Evolutionary conservation across 2,329 filamentous ascomycete genomes (phyloP), one percentile per base, ranked within the genome.

Genomic region (Neofusicoccum sp.): DNA sequence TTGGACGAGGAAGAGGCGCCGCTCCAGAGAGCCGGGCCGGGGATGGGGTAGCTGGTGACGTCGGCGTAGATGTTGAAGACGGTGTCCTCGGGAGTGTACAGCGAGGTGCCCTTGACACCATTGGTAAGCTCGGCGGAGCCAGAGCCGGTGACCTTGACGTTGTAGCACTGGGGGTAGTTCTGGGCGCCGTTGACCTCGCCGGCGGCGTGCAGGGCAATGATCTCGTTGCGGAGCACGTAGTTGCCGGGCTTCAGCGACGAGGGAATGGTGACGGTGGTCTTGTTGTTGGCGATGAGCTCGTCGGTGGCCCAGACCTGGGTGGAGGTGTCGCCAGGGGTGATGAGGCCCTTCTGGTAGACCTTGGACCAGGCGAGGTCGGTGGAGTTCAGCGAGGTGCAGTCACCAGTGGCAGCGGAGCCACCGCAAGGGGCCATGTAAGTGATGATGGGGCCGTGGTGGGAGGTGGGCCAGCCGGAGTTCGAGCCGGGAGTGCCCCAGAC

Each of bases 81-180:
- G 30, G 41, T 51, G 58, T 73, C 71, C 26, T 62, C 61, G 7
- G 64, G 56, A 0, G 61, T 56, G 66, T 73, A 73, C 30, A 73
- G 65, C 62, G 70, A 66, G 1, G 70, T 72, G 26, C 66, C 71
- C 65, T 69, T 69, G 62, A 65, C 65, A 33, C 71, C 71, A 12
- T 62, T 61, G 2, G 70, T 33, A 31, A 64, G 9, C 14, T 67
- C 63, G 48, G 62, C 64, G 57, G 70, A 66, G 16, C 70, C 65
- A 34, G 71, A 71, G 20, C 69, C 69, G 6, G 67, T 68, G 36
- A 73, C 65, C 61, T 70, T 67, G 65, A 73, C 67, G 63, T 73
- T 73, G 67, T 72, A 71, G 16, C 69, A 70, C 63, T 72, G 70
- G 6, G 71, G 71, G 70, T 71, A 73, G 66, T 72, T 70, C 61